phyloP scores from a whole-genome alignment of 2,329 filamentous ascomycete genomes.

The Beauveria pseudobassiana region DNA sequence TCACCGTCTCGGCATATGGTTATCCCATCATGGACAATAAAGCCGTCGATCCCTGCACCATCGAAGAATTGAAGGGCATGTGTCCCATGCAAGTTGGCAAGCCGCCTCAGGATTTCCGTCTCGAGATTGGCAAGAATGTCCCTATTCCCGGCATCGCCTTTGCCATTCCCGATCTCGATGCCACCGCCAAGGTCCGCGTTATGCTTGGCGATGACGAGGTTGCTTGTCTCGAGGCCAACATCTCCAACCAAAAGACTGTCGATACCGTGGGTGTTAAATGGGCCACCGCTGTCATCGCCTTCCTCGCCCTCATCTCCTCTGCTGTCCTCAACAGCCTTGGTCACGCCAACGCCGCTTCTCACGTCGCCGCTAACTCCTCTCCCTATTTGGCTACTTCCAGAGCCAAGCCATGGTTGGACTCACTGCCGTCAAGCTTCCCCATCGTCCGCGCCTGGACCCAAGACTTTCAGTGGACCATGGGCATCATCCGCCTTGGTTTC shows the following conservation, averaged over 20 bases:
- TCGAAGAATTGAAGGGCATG: constrained; percentile 58
- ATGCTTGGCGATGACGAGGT: constrained; percentile 61
- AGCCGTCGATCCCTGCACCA: constrained; percentile 67
- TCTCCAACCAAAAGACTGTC: constrained; percentile 90
- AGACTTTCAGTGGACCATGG: constrained; percentile 98
- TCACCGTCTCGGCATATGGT: constrained; percentile 70
- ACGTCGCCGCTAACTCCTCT: constrained; percentile 91
- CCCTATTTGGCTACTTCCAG: constrained; percentile 93
- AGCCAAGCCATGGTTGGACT: constrained; percentile 87
- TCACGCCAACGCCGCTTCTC: constrained; percentile 88
- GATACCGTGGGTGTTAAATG: constrained; percentile 84
- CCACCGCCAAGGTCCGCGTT: constrained; percentile 74
- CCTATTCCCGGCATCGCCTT: constrained; percentile 80
- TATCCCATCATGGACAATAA: constrained; percentile 56
- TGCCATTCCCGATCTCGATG: constrained; percentile 84
- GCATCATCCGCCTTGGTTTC: constrained; percentile 81
- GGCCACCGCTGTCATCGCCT: constrained; percentile 81
- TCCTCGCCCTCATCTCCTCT: constrained; percentile 73
- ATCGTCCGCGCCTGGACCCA: constrained; percentile 91
- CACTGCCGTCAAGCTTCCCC: constrained; percentile 71
- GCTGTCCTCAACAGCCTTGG: constrained; percentile 85
- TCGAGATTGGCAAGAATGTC: constrained; percentile 45
- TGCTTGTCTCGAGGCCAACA: constrained; percentile 78
- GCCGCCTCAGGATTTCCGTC: constrained; percentile 65
- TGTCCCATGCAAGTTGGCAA: constrained; percentile 88